Conservation (phyloP, 2,329 filamentous ascomycete species). For the Alternaria ethzedia region DNA sequence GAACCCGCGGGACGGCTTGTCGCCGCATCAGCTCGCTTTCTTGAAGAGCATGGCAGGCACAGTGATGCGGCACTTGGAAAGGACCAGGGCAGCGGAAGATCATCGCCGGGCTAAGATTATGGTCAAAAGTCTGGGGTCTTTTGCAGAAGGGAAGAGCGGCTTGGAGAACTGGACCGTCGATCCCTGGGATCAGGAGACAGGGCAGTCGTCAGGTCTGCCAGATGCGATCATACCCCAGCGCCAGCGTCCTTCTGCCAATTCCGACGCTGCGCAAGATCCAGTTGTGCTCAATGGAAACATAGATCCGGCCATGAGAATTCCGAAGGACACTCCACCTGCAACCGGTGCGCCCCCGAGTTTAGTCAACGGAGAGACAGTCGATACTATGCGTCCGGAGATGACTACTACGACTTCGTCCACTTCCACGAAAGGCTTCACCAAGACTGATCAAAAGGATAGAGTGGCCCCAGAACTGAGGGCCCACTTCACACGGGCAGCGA, state of each 20-base stretch:
- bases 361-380: slow-evolving; percentile 28
- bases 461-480: slow-evolving; percentile 41
- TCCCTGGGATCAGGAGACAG: slow-evolving; percentile 34
- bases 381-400: slow-evolving; percentile 21
- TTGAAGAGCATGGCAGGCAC: slow-evolving; percentile 62
- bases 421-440: slow-evolving; percentile 18
- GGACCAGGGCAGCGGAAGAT: slow-evolving; percentile 59
- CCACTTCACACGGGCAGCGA: slow-evolving; percentile 45
- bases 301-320: slow-evolving; percentile 26
- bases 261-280: slow-evolving; percentile 22
- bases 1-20: slow-evolving; percentile 60
- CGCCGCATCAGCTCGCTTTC: slow-evolving; percentile 57
- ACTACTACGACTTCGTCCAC: slow-evolving; percentile 33
- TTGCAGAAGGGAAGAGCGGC: slow-evolving; percentile 45
- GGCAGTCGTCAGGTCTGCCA: slow-evolving; percentile 12
- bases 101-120: slow-evolving; percentile 62
- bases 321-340: slow-evolving; percentile 16
- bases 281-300: slow-evolving; percentile 25
- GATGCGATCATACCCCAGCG: slow-evolving; percentile 26
- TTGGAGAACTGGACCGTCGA: slow-evolving; percentile 44
- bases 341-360: slow-evolving; percentile 29
- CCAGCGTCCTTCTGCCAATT: slow-evolving; percentile 23
- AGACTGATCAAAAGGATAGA: slow-evolving; percentile 27
- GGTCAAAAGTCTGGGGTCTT: slow-evolving; percentile 52
- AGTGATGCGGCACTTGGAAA: slow-evolving; percentile 67